Evolutionary conservation across 2,329 filamentous ascomycete species (phyloP).

Genomic region (Fusarium decemcellulare): DNA sequence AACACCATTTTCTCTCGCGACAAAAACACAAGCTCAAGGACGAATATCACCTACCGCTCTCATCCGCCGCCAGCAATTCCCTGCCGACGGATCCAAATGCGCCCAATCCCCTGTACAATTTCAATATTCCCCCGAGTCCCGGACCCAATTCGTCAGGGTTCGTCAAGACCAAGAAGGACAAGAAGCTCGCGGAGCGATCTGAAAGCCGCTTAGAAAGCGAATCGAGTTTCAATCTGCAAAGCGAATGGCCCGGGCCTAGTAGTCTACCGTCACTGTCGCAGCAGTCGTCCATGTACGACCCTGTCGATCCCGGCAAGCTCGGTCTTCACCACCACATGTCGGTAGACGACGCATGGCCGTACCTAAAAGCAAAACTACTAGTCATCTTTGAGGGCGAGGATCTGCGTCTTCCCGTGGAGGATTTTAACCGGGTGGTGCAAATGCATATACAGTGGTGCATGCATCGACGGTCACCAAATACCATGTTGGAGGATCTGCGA

Average conservation of each 20-base stretch:
- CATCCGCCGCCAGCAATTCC: slow-evolving; percentile 83
- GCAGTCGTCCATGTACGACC: slow-evolving; percentile 64
- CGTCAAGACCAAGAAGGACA: slow-evolving; percentile 88
- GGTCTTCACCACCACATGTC: slow-evolving; percentile 78
- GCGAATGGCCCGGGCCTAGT: slow-evolving; percentile 68
- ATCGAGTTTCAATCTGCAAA: slow-evolving; percentile 56
- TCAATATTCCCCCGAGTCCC: slow-evolving; percentile 81
- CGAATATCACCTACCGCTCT: slow-evolving; percentile 79
- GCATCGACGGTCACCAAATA: slow-evolving; percentile 77
- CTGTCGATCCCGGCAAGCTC: slow-evolving; percentile 68
- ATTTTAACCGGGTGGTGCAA: slow-evolving; percentile 85
- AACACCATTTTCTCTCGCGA: slow-evolving; percentile 83
- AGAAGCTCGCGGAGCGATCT: slow-evolving; percentile 80
- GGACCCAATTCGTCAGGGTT: slow-evolving; percentile 77
- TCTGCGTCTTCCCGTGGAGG: slow-evolving; percentile 83
- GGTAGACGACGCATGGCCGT: slow-evolving; percentile 85
- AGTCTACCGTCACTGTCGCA: slow-evolving; percentile 63
- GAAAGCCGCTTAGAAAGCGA: slow-evolving; percentile 67
- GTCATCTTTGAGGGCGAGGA: slow-evolving; percentile 88
- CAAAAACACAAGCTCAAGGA: slow-evolving; percentile 86
- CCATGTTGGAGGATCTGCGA: slow-evolving; percentile 82
- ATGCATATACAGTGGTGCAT: slow-evolving; percentile 85
- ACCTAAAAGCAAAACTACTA: slow-evolving; percentile 81
- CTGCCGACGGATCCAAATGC: slow-evolving; percentile 81
- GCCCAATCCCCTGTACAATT: slow-evolving; percentile 83